Conservation (phyloP, 1,284 basidiomycete species). For the Microstroma glucosiphilum region DNA sequence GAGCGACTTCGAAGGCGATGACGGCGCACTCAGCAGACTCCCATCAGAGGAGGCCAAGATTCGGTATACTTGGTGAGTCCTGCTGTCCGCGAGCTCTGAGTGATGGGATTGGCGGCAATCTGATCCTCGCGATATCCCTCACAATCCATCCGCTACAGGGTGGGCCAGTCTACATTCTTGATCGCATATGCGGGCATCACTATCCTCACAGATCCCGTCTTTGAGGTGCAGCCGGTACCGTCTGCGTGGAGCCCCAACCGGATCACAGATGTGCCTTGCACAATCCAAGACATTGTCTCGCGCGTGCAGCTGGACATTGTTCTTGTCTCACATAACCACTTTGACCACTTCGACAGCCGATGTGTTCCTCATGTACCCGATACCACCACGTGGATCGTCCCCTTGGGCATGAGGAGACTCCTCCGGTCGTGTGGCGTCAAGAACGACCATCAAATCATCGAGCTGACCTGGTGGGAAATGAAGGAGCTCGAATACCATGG, state of each 20-base stretch:
- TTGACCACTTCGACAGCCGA: conserved; percentile 40
- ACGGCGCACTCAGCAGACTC: background rate
- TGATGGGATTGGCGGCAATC: too few relatives aligned
- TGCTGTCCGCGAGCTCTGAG: too few relatives aligned
- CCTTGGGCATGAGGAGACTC: conserved; percentile 33
- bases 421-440: conserved; percentile 32
- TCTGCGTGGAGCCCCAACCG: conserved; percentile 52
- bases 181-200: conserved; percentile 54
- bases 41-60: background rate
- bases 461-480: conserved; percentile 49
- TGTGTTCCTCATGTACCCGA: conserved; percentile 31
- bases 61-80: too few relatives aligned
- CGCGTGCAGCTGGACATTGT: conserved; percentile 52
- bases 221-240: conserved; percentile 53
- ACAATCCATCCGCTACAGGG: conserved; percentile 4
- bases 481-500: conserved; percentile 9
- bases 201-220: conserved; percentile 56
- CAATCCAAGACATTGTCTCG: conserved; percentile 47
- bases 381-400: conserved; percentile 39
- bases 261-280: conserved; percentile 53
- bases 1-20: background rate
- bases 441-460: conserved; percentile 22
- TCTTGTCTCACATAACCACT: conserved; percentile 54
- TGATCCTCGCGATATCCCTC: too few relatives aligned
- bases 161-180: conserved; percentile 47